These are phyloP conservation scores for Geranium brycei DNA, from an alignment of 345 rosid genomes.

Conservation along the genomic window DNA sequence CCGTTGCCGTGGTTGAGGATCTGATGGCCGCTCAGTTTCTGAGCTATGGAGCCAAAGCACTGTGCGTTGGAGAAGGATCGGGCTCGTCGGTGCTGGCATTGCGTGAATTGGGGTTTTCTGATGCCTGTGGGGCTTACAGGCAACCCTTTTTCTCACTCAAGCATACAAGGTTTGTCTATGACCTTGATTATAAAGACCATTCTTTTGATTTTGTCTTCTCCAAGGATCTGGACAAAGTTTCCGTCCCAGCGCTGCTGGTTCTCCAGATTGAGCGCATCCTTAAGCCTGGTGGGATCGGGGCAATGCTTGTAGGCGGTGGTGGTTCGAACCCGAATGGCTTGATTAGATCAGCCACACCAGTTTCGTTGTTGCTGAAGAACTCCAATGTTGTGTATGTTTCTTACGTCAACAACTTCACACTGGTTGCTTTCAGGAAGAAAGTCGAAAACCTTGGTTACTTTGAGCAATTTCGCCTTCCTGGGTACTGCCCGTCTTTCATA, in stretches of 20 bases:
- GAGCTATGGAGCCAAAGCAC: conserved; percentile 38
- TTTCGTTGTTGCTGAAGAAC: conserved; percentile 54
- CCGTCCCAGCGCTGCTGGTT: conserved; percentile 68
- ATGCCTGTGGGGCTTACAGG: conserved; percentile 35
- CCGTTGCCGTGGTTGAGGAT: conserved; percentile 40
- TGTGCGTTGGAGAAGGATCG: conserved; percentile 67
- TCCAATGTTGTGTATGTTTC: conserved; percentile 61
- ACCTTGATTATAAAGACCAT: conserved; percentile 46
- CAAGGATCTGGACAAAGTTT: conserved; percentile 40
- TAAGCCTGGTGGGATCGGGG: conserved; percentile 64
- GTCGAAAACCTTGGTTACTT: conserved; percentile 22
- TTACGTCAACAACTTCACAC: conserved; percentile 35
- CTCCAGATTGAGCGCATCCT: conserved; percentile 78
- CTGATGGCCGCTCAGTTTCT: conserved; percentile 37
- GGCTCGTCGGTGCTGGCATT: conserved; percentile 41
- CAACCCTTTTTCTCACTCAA: conserved; percentile 50
- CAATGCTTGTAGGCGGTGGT: conserved; percentile 45
- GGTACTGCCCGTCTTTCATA: conserved; percentile 39
- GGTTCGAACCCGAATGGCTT: conserved; percentile 39
- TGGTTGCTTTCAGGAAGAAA: conserved; percentile 61
- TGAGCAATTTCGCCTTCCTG: conserved; percentile 41
- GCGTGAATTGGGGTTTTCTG: conserved; percentile 40
- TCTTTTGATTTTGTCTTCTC: conserved; percentile 67
- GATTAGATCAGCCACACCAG: conserved; percentile 60
- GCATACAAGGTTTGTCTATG: conserved; percentile 40